Evolutionary conservation across 2,329 filamentous ascomycete genomes (phyloP).

Genomic region (Clathrospora elynae): DNA sequence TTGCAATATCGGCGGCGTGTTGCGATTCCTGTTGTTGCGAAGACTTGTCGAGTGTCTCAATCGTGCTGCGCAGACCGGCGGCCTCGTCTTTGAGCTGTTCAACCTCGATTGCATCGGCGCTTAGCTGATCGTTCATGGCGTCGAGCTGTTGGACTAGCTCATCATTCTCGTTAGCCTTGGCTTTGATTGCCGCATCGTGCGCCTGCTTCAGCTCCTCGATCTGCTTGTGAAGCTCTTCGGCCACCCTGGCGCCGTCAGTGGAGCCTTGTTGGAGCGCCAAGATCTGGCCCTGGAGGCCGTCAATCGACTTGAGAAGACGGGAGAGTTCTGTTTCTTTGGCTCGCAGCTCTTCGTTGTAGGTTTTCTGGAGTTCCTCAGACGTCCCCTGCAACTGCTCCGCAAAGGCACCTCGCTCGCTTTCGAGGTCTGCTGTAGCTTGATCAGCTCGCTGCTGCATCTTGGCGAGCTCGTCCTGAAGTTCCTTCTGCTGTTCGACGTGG

Average conservation of each 20-base stretch:
- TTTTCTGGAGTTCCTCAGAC: conserved; percentile 37
- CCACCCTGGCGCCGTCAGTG: conserved; percentile 39
- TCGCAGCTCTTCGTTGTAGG: conserved; percentile 27
- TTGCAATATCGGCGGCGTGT: conserved; percentile 31
- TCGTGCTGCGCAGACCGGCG: conserved; percentile 37
- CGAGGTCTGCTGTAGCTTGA: conserved; percentile 34
- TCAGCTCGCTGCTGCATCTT: conserved; percentile 39
- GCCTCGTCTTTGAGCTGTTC: conserved; percentile 37
- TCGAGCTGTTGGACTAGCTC: conserved; percentile 43
- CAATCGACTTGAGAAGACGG: conserved; percentile 38
- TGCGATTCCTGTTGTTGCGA: conserved; percentile 37
- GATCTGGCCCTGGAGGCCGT: conserved; percentile 43
- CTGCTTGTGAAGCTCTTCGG: conserved; percentile 40
- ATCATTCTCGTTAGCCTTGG: conserved; percentile 40
- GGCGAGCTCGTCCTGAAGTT: conserved; percentile 34
- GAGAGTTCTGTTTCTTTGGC: conserved; percentile 39
- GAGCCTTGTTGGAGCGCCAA: conserved; percentile 41
- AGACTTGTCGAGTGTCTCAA: conserved; percentile 40
- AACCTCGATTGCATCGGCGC: conserved; percentile 34
- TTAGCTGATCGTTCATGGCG: conserved; percentile 44
- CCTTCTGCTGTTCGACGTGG: conserved; percentile 29
- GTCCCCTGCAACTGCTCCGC: conserved; percentile 32
- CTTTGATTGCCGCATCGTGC: conserved; percentile 38
- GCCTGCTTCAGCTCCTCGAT: conserved; percentile 38
- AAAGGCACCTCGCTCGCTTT: conserved; percentile 38